Base-by-base conservation (phyloP, 176 grass and related monocot genomes). In the Ampelocalamus luodianensis region DNA sequence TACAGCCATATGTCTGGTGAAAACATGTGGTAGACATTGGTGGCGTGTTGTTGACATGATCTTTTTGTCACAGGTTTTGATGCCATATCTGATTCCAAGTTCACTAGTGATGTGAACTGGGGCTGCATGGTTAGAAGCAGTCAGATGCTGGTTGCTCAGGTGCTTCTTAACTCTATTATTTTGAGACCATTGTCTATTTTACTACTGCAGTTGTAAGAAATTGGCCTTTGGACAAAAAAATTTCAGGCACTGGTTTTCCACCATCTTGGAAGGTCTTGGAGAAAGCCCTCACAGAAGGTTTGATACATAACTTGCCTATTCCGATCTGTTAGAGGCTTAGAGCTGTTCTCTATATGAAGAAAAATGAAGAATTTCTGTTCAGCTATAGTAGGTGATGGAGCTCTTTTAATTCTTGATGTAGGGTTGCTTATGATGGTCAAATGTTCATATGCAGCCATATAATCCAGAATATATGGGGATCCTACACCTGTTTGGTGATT, bases 41-140 rank as follows among this genome's bases (percentile, higher is more conserved):
- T 48, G 29, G 4, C 40, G 71, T 74, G 48, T 13, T 63, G 17
- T 68, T 69, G 38, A 80, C 16, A 79, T 66, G 50, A 11, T 34
- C 18, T 4, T 23, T 53, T 29, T 38, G 40, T 54, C 14, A 43
- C 80, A 96, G 97, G 92, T 56, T 99, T 99, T 68, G 84, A 92
- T 32, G 86, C 79, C 53, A 96, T 96, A 70, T 79, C 90, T 26
- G 90, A 90, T 75, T 88, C 97, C 46, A 92, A 90, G 71, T 84
- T 85, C 24, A 96, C 92, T 26, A 96, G 88, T 71, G 97, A 99
- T 88, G 88, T 92, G 1, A 94, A 86, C 50, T 99, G 97, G 97
- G 97, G 97, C 10, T 99, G 97, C 81, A 99, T 99, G 97, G 94
- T 99, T 34, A 99, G 97, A 99, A 96, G 97, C 79, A 99, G 97